Evolutionary conservation across 2,329 filamentous ascomycete species (phyloP).

Genomic region (Seiridium unicorne): DNA sequence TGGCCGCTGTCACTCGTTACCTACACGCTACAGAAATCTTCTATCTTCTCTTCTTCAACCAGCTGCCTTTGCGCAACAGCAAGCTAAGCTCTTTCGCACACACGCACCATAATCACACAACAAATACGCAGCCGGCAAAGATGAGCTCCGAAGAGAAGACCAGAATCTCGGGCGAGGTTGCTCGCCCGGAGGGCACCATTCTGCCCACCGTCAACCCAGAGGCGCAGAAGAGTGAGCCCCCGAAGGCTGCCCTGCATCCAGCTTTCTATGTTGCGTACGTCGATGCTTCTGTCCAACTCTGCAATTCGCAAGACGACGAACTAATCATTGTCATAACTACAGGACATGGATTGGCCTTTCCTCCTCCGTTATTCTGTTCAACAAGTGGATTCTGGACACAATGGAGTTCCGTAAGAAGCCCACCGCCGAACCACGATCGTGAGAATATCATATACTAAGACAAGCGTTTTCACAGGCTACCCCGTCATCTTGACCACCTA

Average conservation of each 20-base stretch:
- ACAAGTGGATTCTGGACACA: constrained; percentile 95
- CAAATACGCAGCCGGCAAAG: constrained; percentile 27
- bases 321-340: constrained; percentile 15
- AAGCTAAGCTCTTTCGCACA: neutral
- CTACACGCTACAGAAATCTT: constrained; percentile 1
- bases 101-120: constrained; percentile 12
- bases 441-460: constrained; percentile 22
- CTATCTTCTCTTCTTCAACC: constrained; percentile 1
- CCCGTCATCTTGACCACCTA: constrained; percentile 90
- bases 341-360: constrained; percentile 92
- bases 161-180: constrained; percentile 76
- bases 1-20: constrained; percentile 22
- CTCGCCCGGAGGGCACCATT: constrained; percentile 59
- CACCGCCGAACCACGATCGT: neutral
- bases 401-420: constrained; percentile 71
- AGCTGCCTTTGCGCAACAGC: neutral
- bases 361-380: constrained; percentile 95
- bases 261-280: constrained; percentile 78
- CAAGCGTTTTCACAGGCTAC: constrained; percentile 45
- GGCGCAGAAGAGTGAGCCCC: constrained; percentile 65
- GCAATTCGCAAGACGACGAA: neutral
- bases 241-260: constrained; percentile 69
- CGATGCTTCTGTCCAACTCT: constrained; percentile 43
- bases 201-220: constrained; percentile 81
- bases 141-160: constrained; percentile 78